Evolutionary conservation across 768 basidiomycete species (phyloP).

Genomic region (Infundibulicybe gibba): DNA sequence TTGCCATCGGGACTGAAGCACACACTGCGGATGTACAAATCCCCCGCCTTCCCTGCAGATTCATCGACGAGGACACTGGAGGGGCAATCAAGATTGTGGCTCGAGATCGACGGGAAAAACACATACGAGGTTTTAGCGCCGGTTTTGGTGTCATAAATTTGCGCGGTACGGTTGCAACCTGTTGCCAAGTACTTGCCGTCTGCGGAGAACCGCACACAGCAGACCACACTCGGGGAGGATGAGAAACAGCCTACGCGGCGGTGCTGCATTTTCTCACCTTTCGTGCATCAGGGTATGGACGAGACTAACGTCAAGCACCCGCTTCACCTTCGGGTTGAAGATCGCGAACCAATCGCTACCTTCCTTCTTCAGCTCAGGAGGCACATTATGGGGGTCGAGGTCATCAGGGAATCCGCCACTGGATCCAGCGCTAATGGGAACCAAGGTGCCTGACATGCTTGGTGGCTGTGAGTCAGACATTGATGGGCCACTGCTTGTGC

Average conservation of each 20-base stretch:
- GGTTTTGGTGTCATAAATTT: constrained; percentile 92
- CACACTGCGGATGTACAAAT: constrained; percentile 91
- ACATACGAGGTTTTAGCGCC: constrained; percentile 81
- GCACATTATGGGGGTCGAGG: constrained; percentile 29
- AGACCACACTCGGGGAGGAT: constrained; percentile 42
- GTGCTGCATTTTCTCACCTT: constrained; percentile 46
- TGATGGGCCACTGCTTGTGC: constrained; percentile 6
- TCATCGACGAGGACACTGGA: constrained; percentile 76
- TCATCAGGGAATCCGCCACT: constrained; percentile 44
- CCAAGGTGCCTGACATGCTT: constrained; percentile 9
- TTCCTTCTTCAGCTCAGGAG: constrained; percentile 63
- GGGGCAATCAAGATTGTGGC: constrained; percentile 1
- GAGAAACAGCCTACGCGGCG: not conserved
- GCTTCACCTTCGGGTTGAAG: constrained; percentile 79
- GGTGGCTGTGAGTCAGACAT: constrained; percentile 9
- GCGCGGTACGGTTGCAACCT: constrained; percentile 93
- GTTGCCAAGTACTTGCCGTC: constrained; percentile 94
- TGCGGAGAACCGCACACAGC: constrained; percentile 91
- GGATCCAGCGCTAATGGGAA: constrained; percentile 12
- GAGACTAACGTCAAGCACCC: constrained; percentile 72
- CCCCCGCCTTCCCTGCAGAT: constrained; percentile 64
- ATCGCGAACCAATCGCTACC: constrained; percentile 88
- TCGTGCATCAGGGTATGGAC: constrained; percentile 90
- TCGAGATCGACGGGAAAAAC: constrained; percentile 4
- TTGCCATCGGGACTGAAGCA: constrained; percentile 88